Base-by-base conservation (phyloP, 2,329 filamentous ascomycete species). In the Tolypocladium guangdongense region DNA sequence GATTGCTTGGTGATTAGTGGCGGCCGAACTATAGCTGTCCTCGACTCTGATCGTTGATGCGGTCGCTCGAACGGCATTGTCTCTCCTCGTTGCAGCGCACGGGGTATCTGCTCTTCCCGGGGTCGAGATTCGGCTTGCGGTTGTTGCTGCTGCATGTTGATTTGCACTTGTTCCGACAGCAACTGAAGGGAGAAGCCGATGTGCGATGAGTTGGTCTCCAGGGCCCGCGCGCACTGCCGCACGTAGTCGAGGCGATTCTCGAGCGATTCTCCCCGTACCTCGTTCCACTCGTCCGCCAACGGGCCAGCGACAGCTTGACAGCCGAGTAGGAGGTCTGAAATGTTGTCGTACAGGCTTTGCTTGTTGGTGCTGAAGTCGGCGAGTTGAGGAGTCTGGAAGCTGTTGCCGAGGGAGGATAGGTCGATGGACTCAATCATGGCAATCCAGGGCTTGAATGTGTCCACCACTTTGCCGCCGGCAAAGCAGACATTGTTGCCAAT, bases 301-400 rank as follows among this genome's bases (percentile, higher is more conserved):
- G 93, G 93, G 10, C 89, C 89, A 7, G 90, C 88, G n/a, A 97
- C 87, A 27, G 88, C 84, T 70, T 99, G 93, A 63, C 91, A 96
- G 55, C 86, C 84, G 50, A 96, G 73, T 4, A 97, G 73, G 32
- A 99, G 79, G 66, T 97, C 93, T 10, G 90, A 91, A 53, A 96
- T 87, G 55, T 90, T 87, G 68, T 97, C 93, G 69, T 97, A 97
- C 20, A 95, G 77, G 61, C 87, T 88, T 68, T 99, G 93, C 71
- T 97, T 97, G 67, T 95, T 89, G 35, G 85, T 81, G 63, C 84
- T 86, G 67, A 96, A 96, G 61, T 97, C 93, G 49, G 84, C 80
- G 35, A 97, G 73, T 61, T 95, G 88, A 0, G 90, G 90, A 45
- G 87, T 92, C 66, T 92, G 88, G 59, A 91, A 86, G 55, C 80